Base-by-base conservation (phyloP, 371 early-diverging fungal genomes). In the Basidiobolus meristosporus region DNA sequence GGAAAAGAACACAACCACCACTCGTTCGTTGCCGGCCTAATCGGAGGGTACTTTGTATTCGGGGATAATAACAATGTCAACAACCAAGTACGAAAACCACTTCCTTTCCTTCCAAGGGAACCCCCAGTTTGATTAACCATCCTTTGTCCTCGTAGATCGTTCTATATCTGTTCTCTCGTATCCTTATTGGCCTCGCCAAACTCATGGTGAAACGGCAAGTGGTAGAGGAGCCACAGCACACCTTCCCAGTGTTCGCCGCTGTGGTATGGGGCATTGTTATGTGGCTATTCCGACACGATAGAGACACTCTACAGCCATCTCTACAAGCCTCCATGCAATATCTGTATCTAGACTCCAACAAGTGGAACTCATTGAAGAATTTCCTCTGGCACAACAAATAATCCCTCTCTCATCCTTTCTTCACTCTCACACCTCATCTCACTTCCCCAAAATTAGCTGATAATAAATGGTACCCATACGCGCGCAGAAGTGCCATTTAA, bases 31-130 rank as follows among this genome's bases (percentile, higher is more conserved):
- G 86, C 93, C 7, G 97, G 97, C 28, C 52, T 81, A 15, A 57
- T 91, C n/a, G 95, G 95, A n/a, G 95, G 95, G 0, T 91, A 90
- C 56, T 62, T 80, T 56, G 76, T 96, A 12, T 96, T 93, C 70
- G 87, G 90, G 35, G 77, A 84, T 47, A 87, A 93, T 51, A 93
- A 82, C 51, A 74, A 68, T 53, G 77, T 93, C 55, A 96, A 96
- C 60, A 81, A 90, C 51, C 95, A 90, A 77, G 89, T 86, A 66
- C 43, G 31, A 11, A 18, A 29, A 23, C 2, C 19, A 11, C 28
- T 29, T 34, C 4, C 14, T 28, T 36, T 2, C 7, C 15, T 38
- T n/a, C 0, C 17, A 39, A 18, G 15, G 34, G 36, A 29, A 31
- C 19, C 19, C 18, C 18, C 39, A 43, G 4, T 19, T 30, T 42